Base-by-base conservation (phyloP, 768 basidiomycete genomes). In the Cystofilobasidium macerans region DNA sequence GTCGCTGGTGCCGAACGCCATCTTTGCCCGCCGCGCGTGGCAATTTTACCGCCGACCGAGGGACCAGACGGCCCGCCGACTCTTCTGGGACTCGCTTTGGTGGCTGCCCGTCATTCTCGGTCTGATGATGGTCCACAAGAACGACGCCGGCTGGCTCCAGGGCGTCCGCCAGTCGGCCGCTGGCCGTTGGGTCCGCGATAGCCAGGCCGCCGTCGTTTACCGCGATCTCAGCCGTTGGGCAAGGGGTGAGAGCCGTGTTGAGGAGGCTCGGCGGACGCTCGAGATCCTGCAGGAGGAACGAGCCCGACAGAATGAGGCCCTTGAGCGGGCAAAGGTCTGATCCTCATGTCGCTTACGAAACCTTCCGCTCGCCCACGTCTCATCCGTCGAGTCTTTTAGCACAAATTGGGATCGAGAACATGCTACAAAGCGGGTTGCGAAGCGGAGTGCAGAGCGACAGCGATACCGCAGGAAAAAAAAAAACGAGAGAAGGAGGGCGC, bases 81-180 rank as follows among this genome's bases (percentile, higher is more conserved):
- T 91, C 24, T 98, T 89, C 72, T 85, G 86, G 70, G 82, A 86
- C 64, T 85, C 85, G 74, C 75, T 98, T 70, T 91, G 91, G 86
- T 92, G 92, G 77, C 75, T 98, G 47, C 94, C 94, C 0, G 86
- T 87, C 8, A 79, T 97, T 8, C 79, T 98, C 69, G 90, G 85
- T 3, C 78, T 98, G 70, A 91, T 93, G 88, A 91, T 99, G 89
- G 79, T 87, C 63, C 91, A 94, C 77, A 97, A 97, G 78, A 84
- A 86, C 71, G 87, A 71, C 22, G 71, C 65, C 2, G 70, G 69
- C 16, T 76, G 73, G 73, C 38, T 51, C 20, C 56, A 69, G 36
- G 64, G 64, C 51, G 47, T 47, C 6, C 26, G 28, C 14, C 16
- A 28, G 32, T 58, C 45, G n/a, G 40, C 11, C 26, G 58, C 30